phyloP scores from a whole-genome alignment of 2,329 filamentous ascomycete species.

The Colletotrichum tofieldiae region DNA sequence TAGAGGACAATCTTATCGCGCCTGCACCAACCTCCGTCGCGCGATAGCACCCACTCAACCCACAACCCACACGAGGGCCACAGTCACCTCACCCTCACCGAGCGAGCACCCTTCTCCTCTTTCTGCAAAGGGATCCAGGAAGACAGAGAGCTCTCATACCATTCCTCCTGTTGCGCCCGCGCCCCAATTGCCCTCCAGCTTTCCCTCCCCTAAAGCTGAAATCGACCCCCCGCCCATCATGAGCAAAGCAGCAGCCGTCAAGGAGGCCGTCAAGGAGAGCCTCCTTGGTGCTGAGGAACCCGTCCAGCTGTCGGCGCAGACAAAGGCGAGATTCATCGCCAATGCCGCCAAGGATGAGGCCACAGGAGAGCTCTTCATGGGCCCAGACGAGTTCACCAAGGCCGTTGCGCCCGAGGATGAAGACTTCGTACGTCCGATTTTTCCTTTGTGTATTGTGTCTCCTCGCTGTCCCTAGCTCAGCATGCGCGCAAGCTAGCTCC shows the following conservation, averaged over 20 bases:
- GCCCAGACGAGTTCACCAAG: constrained; percentile 88
- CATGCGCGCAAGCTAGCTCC: constrained; percentile 17
- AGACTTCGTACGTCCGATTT: constrained; percentile 82
- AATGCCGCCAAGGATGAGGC: constrained; percentile 83
- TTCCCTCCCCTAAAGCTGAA: constrained; percentile 12
- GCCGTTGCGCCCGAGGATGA: constrained; percentile 89
- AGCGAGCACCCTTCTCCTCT: constrained; percentile 21
- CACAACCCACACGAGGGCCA: constrained; percentile 37
- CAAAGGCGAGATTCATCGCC: constrained; percentile 81
- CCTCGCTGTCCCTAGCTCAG: not conserved
- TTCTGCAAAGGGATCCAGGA: constrained; percentile 23
- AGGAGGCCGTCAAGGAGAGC: constrained; percentile 84
- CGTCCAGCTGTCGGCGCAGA: constrained; percentile 79
- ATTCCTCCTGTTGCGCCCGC: constrained; percentile 14
- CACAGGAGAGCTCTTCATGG: constrained; percentile 85
- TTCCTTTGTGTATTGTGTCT: constrained; percentile 4
- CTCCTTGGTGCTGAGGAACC: constrained; percentile 76
- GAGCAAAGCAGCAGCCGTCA: constrained; percentile 67
- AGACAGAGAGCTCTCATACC: constrained; percentile 21
- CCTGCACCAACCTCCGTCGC: constrained; percentile 23
- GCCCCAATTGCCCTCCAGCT: not conserved
- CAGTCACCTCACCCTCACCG: constrained; percentile 30
- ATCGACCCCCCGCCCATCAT: constrained; percentile 49
- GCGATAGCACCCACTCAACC: constrained; percentile 33
- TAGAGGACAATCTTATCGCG: constrained; percentile 36